These are phyloP conservation scores for Moesziomyces aphidis DNA, from an alignment of 1,284 basidiomycete genomes.

Conservation along the genomic window DNA sequence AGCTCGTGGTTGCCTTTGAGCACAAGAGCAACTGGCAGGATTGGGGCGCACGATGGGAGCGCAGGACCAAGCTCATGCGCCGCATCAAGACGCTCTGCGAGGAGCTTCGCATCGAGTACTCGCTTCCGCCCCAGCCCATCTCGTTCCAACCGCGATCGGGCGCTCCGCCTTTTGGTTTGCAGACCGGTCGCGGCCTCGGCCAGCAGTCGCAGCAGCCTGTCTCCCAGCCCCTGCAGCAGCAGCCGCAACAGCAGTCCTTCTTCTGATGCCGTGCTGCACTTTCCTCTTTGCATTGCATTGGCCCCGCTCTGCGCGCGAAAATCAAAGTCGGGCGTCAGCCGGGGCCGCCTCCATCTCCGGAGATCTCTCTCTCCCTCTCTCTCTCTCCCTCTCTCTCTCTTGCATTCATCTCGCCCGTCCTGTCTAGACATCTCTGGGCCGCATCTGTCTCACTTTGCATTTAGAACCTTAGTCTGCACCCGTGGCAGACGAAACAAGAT, in stretches of 20 bases:
- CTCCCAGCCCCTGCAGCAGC: not conserved
- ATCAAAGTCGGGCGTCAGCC: no score
- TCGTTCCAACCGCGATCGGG: slow-evolving; percentile 54
- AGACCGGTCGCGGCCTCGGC: slow-evolving; percentile 1
- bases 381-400: no score
- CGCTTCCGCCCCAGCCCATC: slow-evolving; percentile 61
- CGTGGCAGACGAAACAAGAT: no score
- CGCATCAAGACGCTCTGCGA: slow-evolving; percentile 55
- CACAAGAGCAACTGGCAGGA: slow-evolving; percentile 87
- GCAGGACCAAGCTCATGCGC: slow-evolving; percentile 64
- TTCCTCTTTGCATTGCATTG: not conserved
- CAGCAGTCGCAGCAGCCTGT: slow-evolving; percentile 2
- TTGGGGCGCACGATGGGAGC: slow-evolving; percentile 78
- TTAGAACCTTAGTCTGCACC: not conserved
- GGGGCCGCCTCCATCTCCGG: no score
- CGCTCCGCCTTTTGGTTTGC: slow-evolving; percentile 43
- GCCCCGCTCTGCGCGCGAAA: no score
- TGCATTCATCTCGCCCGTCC: no score
- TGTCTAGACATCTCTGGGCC: no score
- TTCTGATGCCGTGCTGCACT: slow-evolving; percentile 4
- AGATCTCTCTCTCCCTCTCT: no score
- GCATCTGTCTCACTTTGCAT: not conserved
- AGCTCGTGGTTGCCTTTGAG: slow-evolving; percentile 75
- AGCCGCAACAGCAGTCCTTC: slow-evolving; percentile 6
- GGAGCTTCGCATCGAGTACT: slow-evolving; percentile 54